These are phyloP conservation scores for Rhizopogon roseolus DNA, from an alignment of 768 basidiomycete species.

Conservation along the genomic window DNA sequence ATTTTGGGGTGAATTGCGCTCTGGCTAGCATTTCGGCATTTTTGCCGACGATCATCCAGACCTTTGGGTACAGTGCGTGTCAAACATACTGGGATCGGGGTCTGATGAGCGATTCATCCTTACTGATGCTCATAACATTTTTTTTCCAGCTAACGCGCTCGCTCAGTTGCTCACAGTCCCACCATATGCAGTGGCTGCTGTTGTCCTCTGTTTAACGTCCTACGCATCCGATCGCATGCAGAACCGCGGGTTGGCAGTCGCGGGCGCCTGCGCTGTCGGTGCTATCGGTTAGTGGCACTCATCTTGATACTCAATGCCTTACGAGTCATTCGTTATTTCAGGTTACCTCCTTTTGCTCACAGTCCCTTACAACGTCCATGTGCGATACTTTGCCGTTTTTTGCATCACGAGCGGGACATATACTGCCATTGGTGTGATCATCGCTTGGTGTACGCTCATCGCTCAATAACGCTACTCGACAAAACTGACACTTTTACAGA, in stretches of 20 bases:
- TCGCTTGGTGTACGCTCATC: slow-evolving; percentile 68
- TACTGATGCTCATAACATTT: background rate
- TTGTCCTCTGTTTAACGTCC: slow-evolving; percentile 54
- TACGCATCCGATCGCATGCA: slow-evolving; percentile 65
- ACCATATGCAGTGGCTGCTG: slow-evolving; percentile 69
- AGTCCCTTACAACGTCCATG: slow-evolving; percentile 49
- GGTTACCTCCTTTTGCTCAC: slow-evolving; percentile 64
- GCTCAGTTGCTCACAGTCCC: slow-evolving; percentile 78
- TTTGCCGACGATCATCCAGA: slow-evolving; percentile 75
- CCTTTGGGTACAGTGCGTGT: slow-evolving; percentile 64
- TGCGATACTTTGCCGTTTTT: slow-evolving; percentile 75
- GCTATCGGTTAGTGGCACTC: slow-evolving; percentile 15
- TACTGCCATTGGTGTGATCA: slow-evolving; percentile 65
- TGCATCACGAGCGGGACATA: slow-evolving; percentile 77
- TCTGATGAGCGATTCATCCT: background rate
- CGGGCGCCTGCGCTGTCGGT: slow-evolving; percentile 23
- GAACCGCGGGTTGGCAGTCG: slow-evolving; percentile 42
- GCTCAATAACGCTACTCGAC: background rate
- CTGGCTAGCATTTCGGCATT: slow-evolving; percentile 80
- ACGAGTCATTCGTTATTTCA: slow-evolving; percentile 37
- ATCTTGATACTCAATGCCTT: slow-evolving; percentile 31
- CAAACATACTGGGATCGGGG: background rate
- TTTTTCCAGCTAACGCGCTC: slow-evolving; percentile 47
- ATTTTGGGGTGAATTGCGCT: slow-evolving; percentile 74
- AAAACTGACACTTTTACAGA: slow-evolving; percentile 27